Evolutionary conservation across 192 early-diverging fungal genomes (phyloP).

Genomic region (Piromyces sp.): DNA sequence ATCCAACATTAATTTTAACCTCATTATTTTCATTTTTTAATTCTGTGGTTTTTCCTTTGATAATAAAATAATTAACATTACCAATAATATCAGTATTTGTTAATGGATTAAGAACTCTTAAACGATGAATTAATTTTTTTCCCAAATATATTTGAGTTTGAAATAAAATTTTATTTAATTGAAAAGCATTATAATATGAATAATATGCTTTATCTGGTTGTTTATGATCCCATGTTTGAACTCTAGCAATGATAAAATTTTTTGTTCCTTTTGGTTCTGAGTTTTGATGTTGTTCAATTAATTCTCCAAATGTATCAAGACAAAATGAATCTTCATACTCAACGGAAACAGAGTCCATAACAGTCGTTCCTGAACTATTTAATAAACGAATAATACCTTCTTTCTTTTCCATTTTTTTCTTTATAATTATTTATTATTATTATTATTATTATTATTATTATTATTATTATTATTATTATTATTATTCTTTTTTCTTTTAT

Average conservation of each 20-base stretch:
- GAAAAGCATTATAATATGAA: constrained; percentile 41
- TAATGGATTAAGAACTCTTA: constrained; percentile 45
- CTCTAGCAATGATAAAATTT: constrained; percentile 38
- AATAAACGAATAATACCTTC: constrained; percentile 23
- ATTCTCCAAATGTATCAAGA: constrained; percentile 34
- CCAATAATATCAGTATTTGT: constrained; percentile 51
- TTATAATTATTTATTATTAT: neutral
- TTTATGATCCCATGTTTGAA: constrained; percentile 45
- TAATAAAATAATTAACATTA: constrained; percentile 42
- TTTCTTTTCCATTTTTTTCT: neutral
- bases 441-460: no score
- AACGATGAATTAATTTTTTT: constrained; percentile 40
- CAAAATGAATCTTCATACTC: constrained; percentile 47
- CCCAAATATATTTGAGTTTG: constrained; percentile 43
- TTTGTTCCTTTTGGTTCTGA: constrained; percentile 1
- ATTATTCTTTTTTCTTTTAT: no score
- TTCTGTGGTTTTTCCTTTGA: constrained; percentile 11
- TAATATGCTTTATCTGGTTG: constrained; percentile 34
- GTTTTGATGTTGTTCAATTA: constrained; percentile 17
- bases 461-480: no score
- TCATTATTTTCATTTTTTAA: constrained; percentile 2
- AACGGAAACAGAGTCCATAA: constrained; percentile 30
- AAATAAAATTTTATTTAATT: constrained; percentile 44
- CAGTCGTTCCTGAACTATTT: constrained; percentile 22
- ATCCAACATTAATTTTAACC: neutral